Percentiles rank a stretch among this genome's conserved stretches.
Conservation (phyloP, 139 green algal species). For the Chara braunii region DNA sequence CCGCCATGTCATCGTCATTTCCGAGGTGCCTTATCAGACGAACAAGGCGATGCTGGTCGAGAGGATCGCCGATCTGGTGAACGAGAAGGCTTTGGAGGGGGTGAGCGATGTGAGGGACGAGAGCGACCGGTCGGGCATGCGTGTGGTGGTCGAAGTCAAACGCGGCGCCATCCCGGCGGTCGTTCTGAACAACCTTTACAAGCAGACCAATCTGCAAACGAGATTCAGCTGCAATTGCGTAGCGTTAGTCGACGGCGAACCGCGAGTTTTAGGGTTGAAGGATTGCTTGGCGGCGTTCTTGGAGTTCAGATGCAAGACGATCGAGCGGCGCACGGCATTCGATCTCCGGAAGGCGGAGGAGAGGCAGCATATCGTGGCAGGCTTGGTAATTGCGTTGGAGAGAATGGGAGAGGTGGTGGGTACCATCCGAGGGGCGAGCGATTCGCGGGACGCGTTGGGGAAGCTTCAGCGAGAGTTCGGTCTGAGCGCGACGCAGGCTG, state of each 20-base stretch:
- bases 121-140: conserved; percentile 77
- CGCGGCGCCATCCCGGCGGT: conserved; percentile 1
- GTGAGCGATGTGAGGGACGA: conserved; percentile 88
- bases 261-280: not conserved
- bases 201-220: conserved; percentile 69
- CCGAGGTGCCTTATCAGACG: conserved; percentile 71
- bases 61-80: conserved; percentile 75
- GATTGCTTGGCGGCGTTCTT: conserved; percentile 50
- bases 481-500: conserved; percentile 61
- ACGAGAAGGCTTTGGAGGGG: conserved; percentile 56
- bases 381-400: conserved; percentile 44
- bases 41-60: conserved; percentile 78
- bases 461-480: conserved; percentile 42
- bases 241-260: conserved; percentile 10
- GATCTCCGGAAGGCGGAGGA: conserved; percentile 52
- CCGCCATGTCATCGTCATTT: conserved; percentile 63
- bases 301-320: conserved; percentile 70
- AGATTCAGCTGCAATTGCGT: conserved; percentile 75
- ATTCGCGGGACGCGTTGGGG: conserved; percentile 51
- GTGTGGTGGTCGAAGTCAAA: conserved; percentile 80
- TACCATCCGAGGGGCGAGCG: conserved; percentile 56
- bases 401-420: conserved; percentile 63
- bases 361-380: conserved; percentile 65
- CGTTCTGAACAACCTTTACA: conserved; percentile 73
- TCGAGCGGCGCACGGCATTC: conserved; percentile 54